Evolutionary conservation across 805 yeast genomes (phyloP), one percentile per base, ranked within the genome.

Genomic region (Candida coquimbonensis): DNA sequence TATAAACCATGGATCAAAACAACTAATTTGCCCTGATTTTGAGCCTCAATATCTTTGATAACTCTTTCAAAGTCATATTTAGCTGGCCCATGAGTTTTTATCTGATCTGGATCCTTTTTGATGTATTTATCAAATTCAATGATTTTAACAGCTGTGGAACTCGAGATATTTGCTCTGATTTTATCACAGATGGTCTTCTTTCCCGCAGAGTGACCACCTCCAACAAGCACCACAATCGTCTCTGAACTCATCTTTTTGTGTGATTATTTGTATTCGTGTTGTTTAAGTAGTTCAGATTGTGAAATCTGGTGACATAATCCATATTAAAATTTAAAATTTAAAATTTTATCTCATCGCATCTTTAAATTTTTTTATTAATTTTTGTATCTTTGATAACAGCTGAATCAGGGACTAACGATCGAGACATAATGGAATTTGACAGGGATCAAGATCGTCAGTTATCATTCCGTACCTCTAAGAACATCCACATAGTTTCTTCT

Each of bases 1-100:
- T 90, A 90, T 17, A 83, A 67, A 2, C 98, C 97, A 53, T 81
- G 81, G 1, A 88, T 73, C 7, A 89, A 62, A 12, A 74, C 60
- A 16, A 73, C 63, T 24, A 78, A 55, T 27, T 57, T 56, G 2
- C 36, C 42, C 3, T 33, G 17, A 16, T 38, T 19, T 5, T 29
- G 42, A n/a, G 16, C 27, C 3, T 44, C 26, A 7, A 56, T 36
- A 12, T 55, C 57, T 4, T 45, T 32, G 14, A 52, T 44, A 8
- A 70, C 43, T 19, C 42, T 43, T 1, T 51, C 59, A 43, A 73
- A 67, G 50, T 73, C 69, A 33, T 41, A 50, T 8, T 51, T 44
- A 9, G 43, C 9, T 35, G 51, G 53, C n/a, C 49, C 48, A n/a
- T 39, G 40, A 12, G 14, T 4, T 29, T 8, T 11, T 11, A 11